These are phyloP conservation scores for Ganoderma multipileum DNA, from an alignment of 1,284 basidiomycete species.

Conservation along the genomic window DNA sequence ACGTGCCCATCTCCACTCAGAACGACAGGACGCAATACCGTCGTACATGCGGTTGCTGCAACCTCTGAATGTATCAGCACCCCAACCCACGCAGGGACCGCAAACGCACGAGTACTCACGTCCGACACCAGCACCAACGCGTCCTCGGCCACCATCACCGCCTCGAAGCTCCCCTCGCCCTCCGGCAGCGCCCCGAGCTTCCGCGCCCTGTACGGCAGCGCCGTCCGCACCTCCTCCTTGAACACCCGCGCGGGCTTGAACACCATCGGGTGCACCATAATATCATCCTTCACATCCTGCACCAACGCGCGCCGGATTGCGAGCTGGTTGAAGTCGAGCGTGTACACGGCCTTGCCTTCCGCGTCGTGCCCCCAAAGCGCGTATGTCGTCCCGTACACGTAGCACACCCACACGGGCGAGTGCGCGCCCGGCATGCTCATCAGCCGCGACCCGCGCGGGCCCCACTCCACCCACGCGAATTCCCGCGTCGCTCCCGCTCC, in stretches of 20 bases:
- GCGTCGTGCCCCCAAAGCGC: conserved; percentile 37
- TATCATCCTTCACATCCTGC: not conserved
- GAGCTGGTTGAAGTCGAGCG: conserved; percentile 60
- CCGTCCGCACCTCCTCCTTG: conserved; percentile 48
- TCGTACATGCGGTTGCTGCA: conserved; percentile 30
- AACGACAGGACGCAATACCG: conserved; percentile 46
- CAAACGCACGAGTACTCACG: conserved; percentile 40
- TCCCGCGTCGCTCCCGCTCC: too few relatives aligned
- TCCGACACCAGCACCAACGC: conserved; percentile 53
- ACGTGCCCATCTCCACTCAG: conserved; percentile 22
- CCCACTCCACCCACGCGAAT: conserved; percentile 61
- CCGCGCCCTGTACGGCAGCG: conserved; percentile 50
- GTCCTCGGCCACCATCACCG: conserved; percentile 63
- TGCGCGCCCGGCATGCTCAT: conserved; percentile 41
- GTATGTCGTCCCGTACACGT: conserved; percentile 59
- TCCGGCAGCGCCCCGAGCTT: conserved; percentile 28
- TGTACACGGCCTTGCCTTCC: conserved; percentile 24
- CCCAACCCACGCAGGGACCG: not conserved
- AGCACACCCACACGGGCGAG: conserved; percentile 62
- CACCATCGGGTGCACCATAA: conserved; percentile 30
- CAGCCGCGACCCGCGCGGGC: conserved; percentile 52
- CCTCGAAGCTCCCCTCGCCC: conserved; percentile 34
- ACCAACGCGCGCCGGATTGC: conserved; percentile 42
- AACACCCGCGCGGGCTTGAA: conserved; percentile 42
- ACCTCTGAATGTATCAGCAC: not conserved